A percentile compares a stretch with the other conserved stretches of the same genome.
Conservation (phyloP, 257 asterid species). For the Solanum okadae region DNA sequence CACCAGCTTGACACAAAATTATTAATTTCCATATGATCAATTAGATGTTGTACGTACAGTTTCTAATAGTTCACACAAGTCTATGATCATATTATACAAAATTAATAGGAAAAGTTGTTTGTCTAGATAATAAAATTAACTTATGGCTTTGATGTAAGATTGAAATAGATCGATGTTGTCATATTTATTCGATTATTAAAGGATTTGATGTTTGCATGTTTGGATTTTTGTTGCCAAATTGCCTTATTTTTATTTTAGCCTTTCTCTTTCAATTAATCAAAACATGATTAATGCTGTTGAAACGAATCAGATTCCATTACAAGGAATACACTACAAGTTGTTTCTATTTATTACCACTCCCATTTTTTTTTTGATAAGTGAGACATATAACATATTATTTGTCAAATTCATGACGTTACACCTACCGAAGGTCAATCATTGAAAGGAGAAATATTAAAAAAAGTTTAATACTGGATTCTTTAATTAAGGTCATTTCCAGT, state of each 20-base stretch:
- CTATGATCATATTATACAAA: background rate
- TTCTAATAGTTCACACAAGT: background rate
- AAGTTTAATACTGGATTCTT: background rate
- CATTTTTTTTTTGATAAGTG: background rate
- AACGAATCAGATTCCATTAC: background rate
- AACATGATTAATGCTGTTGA: background rate
- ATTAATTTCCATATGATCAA: background rate
- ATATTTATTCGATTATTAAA: background rate
- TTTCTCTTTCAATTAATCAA: background rate
- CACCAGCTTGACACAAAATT: background rate
- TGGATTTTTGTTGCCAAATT: background rate
- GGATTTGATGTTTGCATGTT: background rate
- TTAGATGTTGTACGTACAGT: background rate
- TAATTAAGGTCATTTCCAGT: background rate
- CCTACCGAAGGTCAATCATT: background rate
- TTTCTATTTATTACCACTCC: background rate
- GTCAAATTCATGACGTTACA: no score
- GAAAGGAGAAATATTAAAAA: background rate
- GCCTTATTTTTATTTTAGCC: background rate
- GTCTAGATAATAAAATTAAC: background rate
- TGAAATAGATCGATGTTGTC: background rate
- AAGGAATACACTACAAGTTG: background rate
- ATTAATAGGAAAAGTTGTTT: background rate
- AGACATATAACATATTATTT: background rate
- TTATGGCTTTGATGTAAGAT: background rate